Evolutionary conservation across 495 filamentous ascomycete genomes (phyloP).

Genomic region (Annulohypoxylon stygium): DNA sequence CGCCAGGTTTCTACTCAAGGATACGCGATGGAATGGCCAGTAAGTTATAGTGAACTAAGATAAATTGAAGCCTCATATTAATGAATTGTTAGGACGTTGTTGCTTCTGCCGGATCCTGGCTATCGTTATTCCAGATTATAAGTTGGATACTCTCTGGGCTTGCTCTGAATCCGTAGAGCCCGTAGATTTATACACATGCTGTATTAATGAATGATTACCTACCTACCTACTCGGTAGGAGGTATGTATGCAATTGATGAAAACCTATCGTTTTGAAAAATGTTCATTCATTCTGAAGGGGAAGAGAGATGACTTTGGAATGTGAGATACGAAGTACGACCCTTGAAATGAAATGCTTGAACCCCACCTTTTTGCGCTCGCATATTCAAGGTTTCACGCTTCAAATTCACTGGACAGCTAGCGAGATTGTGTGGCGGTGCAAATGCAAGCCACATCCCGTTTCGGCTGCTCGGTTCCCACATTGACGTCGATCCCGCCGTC

Average conservation of each 20-base stretch:
- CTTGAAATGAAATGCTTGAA: too few relatives aligned
- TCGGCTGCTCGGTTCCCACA: conserved; percentile 29
- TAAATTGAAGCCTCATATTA: not conserved
- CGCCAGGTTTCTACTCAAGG: conserved; percentile 13
- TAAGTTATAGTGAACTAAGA: not conserved
- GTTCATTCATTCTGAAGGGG: too few relatives aligned
- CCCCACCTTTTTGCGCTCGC: not conserved
- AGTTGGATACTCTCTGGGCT: conserved; percentile 14
- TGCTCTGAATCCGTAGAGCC: not conserved
- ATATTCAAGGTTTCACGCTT: too few relatives aligned
- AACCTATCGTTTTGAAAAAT: too few relatives aligned
- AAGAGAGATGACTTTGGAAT: too few relatives aligned
- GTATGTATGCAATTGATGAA: too few relatives aligned
- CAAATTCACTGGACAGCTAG: not conserved
- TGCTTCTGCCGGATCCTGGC: conserved; percentile 15
- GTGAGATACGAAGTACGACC: too few relatives aligned
- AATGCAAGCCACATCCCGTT: conserved; percentile 36
- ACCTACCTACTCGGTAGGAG: too few relatives aligned
- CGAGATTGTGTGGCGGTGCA: conserved; percentile 17
- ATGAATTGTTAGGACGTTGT: conserved; percentile 14
- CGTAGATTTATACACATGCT: not conserved
- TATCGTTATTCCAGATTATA: conserved; percentile 12
- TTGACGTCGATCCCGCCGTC: conserved; percentile 35
- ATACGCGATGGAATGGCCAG: conserved; percentile 2
- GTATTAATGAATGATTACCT: not conserved